phyloP scores from a whole-genome alignment of 345 rosid genomes.

The Turnera subulata region DNA sequence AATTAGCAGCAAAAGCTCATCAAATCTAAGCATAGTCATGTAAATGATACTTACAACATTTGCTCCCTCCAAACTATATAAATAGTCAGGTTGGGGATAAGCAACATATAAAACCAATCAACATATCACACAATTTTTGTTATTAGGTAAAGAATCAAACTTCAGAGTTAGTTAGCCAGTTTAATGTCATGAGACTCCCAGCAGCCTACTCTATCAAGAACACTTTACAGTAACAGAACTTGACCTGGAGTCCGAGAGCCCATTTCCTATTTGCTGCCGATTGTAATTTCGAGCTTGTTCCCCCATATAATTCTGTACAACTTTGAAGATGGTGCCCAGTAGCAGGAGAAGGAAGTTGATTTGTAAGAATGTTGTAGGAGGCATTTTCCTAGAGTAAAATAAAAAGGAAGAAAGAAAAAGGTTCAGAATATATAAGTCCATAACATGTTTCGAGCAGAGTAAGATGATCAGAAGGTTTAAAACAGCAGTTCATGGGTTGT shows the following conservation, averaged over 20 bases:
- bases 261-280: constrained; percentile 65
- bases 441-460: not conserved
- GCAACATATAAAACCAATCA: too few relatives aligned
- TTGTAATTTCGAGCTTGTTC: constrained; percentile 53
- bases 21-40: not conserved
- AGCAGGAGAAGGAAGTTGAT: constrained; percentile 54
- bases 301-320: constrained; percentile 71
- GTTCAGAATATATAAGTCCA: not conserved
- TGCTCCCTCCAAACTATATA: not conserved
- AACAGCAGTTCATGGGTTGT: too few relatives aligned
- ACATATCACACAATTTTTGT: too few relatives aligned
- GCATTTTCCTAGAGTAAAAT: constrained; percentile 53
- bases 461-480: too few relatives aligned
- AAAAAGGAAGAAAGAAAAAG: not conserved
- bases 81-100: too few relatives aligned
- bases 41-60: not conserved
- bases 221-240: constrained; percentile 12
- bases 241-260: constrained; percentile 94
- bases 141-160: too few relatives aligned
- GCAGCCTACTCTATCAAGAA: too few relatives aligned
- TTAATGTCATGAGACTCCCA: not conserved
- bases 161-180: too few relatives aligned
- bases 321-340: constrained; percentile 58
- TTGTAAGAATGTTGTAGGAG: constrained; percentile 50
- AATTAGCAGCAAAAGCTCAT: constrained; percentile 7